phyloP scores from a whole-genome alignment of 768 basidiomycete genomes.

The Pilatotrama ljubarskyi region DNA sequence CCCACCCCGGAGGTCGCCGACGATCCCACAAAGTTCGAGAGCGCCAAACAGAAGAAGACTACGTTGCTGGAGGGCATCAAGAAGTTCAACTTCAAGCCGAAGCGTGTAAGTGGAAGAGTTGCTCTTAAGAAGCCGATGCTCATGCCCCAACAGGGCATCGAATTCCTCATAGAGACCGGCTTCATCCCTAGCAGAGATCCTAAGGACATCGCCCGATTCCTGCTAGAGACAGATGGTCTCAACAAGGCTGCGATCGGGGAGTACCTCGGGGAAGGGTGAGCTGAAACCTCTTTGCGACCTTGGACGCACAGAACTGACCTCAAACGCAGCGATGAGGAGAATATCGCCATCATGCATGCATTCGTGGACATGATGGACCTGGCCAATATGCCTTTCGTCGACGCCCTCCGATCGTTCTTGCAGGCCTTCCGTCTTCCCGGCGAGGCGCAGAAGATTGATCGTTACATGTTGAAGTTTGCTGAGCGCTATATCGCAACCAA shows the following conservation, averaged over 20 bases:
- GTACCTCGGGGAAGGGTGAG: slow-evolving; percentile 95
- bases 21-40: slow-evolving; percentile 91
- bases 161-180: slow-evolving; percentile 85
- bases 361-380: slow-evolving; percentile 95
- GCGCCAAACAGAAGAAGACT: slow-evolving; percentile 95
- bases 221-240: slow-evolving; percentile 87
- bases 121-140: neutral
- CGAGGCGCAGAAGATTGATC: slow-evolving; percentile 97
- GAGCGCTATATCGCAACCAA: slow-evolving; percentile 95
- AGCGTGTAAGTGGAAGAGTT: slow-evolving; percentile 58
- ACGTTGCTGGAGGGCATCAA: slow-evolving; percentile 92
- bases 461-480: slow-evolving; percentile 98
- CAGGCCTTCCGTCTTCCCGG: slow-evolving; percentile 97
- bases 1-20: slow-evolving; percentile 81
- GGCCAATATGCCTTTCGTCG: slow-evolving; percentile 76
- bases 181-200: slow-evolving; percentile 78
- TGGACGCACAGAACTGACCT: neutral
- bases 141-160: slow-evolving; percentile 64
- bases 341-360: slow-evolving; percentile 94
- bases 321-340: slow-evolving; percentile 72
- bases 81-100: slow-evolving; percentile 99
- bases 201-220: slow-evolving; percentile 78
- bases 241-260: slow-evolving; percentile 97
- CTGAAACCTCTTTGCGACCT: slow-evolving; percentile 8
- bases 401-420: slow-evolving; percentile 86